A percentile compares a stretch with the other conserved stretches of the same genome.
phyloP scores from a whole-genome alignment of 2,329 filamentous ascomycete species.

The Pseudogymnoascus sp. region DNA sequence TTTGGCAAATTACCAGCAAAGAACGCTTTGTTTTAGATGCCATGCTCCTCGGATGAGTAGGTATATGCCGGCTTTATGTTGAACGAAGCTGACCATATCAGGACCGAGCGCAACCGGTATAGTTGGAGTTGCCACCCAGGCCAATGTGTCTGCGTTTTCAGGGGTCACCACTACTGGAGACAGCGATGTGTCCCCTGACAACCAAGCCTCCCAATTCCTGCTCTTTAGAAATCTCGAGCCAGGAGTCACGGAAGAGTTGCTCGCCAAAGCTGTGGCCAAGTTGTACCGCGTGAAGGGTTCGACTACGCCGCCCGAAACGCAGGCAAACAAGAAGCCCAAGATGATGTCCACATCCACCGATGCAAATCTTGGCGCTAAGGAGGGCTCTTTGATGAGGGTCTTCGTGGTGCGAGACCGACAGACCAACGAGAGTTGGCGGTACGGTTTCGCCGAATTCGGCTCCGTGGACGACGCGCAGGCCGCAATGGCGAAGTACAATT shows the following conservation, averaged over 20 bases:
- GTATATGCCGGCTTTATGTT: slow-evolving; percentile 17
- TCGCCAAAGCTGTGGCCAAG: slow-evolving; percentile 67
- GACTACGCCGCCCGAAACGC: slow-evolving; percentile 32
- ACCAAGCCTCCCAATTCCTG: slow-evolving; percentile 59
- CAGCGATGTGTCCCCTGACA: slow-evolving; percentile 46
- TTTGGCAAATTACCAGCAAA: slow-evolving; percentile 49
- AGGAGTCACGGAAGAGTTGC: slow-evolving; percentile 63
- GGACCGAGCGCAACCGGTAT: slow-evolving; percentile 29
- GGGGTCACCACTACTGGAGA: slow-evolving; percentile 45
- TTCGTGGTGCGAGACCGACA: slow-evolving; percentile 68
- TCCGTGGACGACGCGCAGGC: slow-evolving; percentile 68
- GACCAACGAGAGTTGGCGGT: slow-evolving; percentile 68
- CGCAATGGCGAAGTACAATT: slow-evolving; percentile 64
- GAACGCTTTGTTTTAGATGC: slow-evolving; percentile 51
- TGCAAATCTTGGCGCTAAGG: slow-evolving; percentile 53
- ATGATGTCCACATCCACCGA: slow-evolving; percentile 47
- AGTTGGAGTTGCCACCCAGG: slow-evolving; percentile 27
- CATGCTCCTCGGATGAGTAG: slow-evolving; percentile 46
- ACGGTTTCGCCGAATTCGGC: slow-evolving; percentile 78
- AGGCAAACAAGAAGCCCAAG: slow-evolving; percentile 36
- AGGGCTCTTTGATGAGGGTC: slow-evolving; percentile 68
- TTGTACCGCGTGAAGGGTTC: slow-evolving; percentile 53
- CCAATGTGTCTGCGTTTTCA: slow-evolving; percentile 32
- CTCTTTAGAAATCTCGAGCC: slow-evolving; percentile 65
- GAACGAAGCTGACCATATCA: slow-evolving; percentile 26